Conservation (phyloP, 148 eudicot species). For the Vaccinium myrtillus region DNA sequence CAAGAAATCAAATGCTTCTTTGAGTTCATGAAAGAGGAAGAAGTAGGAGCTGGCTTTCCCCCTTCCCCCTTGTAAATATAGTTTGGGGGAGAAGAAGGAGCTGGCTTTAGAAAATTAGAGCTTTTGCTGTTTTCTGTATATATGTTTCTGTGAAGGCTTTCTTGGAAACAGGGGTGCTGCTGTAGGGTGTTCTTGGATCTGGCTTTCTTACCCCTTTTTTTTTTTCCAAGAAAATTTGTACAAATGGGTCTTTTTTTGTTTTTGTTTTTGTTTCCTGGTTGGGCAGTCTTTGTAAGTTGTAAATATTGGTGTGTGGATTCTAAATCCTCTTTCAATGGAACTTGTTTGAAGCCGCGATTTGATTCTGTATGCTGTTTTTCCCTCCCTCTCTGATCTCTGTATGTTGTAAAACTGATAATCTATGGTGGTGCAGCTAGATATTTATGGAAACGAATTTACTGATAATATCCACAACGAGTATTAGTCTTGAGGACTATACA, state of each 20-base stretch:
- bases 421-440: not conserved
- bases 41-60: not conserved
- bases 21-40: conserved; percentile 1
- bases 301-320: conserved; percentile 10
- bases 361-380: not conserved
- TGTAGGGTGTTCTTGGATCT: no score
- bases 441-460: no score
- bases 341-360: conserved; percentile 16
- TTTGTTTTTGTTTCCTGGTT: not conserved
- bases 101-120: not conserved
- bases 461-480: no score
- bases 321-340: conserved; percentile 19
- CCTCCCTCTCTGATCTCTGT: not conserved
- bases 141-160: not conserved
- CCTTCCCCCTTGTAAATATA: not conserved
- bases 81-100: not conserved
- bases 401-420: not conserved
- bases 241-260: not conserved
- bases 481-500: no score
- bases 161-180: not conserved
- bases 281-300: not conserved
- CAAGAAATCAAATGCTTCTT: conserved; percentile 4
- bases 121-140: not conserved
- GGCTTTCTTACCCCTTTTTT: not conserved
- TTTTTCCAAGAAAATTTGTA: not conserved